Evolutionary conservation across 83 land plant genomes (phyloP).

Genomic region (Larix sibirica): DNA sequence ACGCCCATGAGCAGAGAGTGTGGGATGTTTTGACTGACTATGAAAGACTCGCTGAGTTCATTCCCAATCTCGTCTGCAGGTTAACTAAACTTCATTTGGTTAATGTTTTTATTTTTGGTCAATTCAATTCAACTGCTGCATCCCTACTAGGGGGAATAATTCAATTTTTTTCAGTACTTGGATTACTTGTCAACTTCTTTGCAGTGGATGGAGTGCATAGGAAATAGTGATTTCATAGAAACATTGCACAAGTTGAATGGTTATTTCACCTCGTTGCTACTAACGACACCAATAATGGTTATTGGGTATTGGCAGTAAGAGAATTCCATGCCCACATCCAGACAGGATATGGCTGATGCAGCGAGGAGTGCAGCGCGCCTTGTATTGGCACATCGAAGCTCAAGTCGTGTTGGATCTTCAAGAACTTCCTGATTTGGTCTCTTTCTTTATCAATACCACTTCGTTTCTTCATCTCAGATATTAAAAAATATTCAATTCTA

Average conservation of each 20-base stretch:
- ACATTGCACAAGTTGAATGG: no score
- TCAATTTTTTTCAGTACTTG: no score
- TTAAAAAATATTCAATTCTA: no score
- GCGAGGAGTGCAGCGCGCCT: conserved; percentile 75
- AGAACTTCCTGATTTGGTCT: conserved; percentile 70
- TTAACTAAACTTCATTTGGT: conserved; percentile 18
- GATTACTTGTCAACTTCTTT: no score
- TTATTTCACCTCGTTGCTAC: background rate
- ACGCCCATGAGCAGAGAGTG: conserved; percentile 64
- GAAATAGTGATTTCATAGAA: no score
- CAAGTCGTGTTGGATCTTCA: conserved; percentile 89
- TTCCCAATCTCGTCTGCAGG: conserved; percentile 95
- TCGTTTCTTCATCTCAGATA: no score
- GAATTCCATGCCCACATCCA: conserved; percentile 85
- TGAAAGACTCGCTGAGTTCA: conserved; percentile 90
- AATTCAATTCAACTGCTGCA: conserved; percentile 4
- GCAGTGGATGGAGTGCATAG: no score
- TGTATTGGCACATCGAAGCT: conserved; percentile 98
- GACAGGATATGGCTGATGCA: conserved; percentile 93
- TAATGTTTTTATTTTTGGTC: background rate
- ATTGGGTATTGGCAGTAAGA: conserved; percentile 54
- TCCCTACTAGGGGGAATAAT: background rate
- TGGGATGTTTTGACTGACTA: conserved; percentile 96
- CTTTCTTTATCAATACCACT: background rate
- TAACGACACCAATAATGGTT: background rate